Base-by-base conservation (phyloP, 2,329 filamentous ascomycete genomes). In the Fusarium sp. region DNA sequence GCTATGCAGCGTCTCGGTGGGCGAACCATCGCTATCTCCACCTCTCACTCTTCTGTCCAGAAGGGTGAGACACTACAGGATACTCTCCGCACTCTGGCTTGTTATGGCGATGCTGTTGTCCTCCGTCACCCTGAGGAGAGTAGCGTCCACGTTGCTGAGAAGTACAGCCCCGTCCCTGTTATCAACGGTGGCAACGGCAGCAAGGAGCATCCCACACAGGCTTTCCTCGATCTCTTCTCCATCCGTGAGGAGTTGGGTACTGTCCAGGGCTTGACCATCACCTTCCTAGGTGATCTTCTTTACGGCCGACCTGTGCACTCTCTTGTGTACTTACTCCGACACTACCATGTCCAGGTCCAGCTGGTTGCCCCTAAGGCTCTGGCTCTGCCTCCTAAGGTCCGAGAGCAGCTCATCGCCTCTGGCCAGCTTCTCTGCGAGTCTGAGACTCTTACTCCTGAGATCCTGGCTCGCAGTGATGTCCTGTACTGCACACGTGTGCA, bases 1-100 rank as follows among this genome's bases (percentile, higher is more conserved):
- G 96, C 96, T 44, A 99, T 99, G 96, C 97, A 99, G 86, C 92
- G 97, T 56, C 91, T 99, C 8, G 96, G 96, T 74, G 96, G 96
- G 50, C 89, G 94, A 52, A 95, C 92, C 6, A 88, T 99, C 58
- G 87, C 91, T 56, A 91, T 98, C 78, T 87, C 94, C 42, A 97
- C 95, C 5, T 88, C 91, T 9, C 90, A 93, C 75, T 98, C 95
- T 5, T 97, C 93, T 17, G 95, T 95, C 7, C 89, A 95, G 82
- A 99, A 99, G 88, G 96, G 96, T 44, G 96, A 99, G 85, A 91
- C 92, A 7, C 89, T 99, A 20, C 93, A 96, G 78, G 96, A 99
- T 80, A 97, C 94, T 17, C 90, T 99, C 76, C 92, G 96, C 70
- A 99, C 96, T 4, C 88, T 99, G 50, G 94, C 91, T 74, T 97